Evolutionary conservation across 1,284 basidiomycete genomes (phyloP).

Genomic region (Ustilago loliicola): DNA sequence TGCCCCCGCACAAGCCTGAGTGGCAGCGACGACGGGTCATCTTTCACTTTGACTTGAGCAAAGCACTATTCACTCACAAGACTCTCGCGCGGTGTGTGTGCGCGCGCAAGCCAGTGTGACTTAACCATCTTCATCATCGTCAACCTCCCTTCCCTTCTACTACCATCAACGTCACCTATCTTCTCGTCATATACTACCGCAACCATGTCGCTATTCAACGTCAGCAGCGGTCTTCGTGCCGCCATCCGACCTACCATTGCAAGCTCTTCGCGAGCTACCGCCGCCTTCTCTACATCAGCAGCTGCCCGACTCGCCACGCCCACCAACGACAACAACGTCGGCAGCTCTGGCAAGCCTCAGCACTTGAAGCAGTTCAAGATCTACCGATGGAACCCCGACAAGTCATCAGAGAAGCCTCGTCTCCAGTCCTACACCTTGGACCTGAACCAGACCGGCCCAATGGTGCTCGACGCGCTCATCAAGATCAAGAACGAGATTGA

Average conservation of each 20-base stretch:
- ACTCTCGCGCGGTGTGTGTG: background rate
- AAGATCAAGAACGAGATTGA: conserved; percentile 99
- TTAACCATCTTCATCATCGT: conserved; percentile 10
- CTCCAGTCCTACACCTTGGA: conserved; percentile 94
- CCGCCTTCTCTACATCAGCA: conserved; percentile 61
- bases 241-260: conserved; percentile 41
- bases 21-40: conserved; percentile 12
- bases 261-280: conserved; percentile 35
- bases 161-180: conserved; percentile 11
- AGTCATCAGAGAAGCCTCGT: conserved; percentile 89
- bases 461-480: conserved; percentile 91
- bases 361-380: conserved; percentile 69
- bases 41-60: conserved; percentile 4
- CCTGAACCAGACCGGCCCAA: conserved; percentile 93
- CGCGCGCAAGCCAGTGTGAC: conserved; percentile 13
- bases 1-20: conserved; percentile 9
- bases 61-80: background rate
- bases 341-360: conserved; percentile 54
- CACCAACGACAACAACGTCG: conserved; percentile 51
- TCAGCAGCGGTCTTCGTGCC: conserved; percentile 43
- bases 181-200: background rate
- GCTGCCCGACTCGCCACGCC: conserved; percentile 64
- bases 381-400: conserved; percentile 82
- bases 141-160: background rate
- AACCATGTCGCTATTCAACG: conserved; percentile 48